Base-by-base conservation (phyloP, 306 rosid genomes). In the Cicer pinnatifidum region DNA sequence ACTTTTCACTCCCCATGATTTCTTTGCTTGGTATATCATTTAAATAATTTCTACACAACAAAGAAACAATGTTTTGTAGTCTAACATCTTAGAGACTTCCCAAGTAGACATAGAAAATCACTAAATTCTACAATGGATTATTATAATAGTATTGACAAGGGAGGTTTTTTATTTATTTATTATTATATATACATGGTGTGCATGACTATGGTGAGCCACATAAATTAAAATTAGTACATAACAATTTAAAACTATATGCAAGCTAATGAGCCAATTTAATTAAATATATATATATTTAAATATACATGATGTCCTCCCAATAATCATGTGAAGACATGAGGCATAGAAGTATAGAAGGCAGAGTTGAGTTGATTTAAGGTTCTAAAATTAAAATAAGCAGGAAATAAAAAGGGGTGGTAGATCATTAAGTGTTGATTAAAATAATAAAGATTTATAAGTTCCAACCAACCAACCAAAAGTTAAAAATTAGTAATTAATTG, bases 391-490 rank as follows among this genome's bases (percentile, higher is more conserved):
- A 72, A 76, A 72, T 60, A 84, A 72, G 13, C 1, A 58, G 4
- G 20, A 70, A 57, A 38, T 37, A 47, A 9, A 40, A 2, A 47
- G 40, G 60, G 64, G 66, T 80, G 69, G 73, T 19, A 63, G 57
- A 77, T 73, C 33, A 78, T 78, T 68, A 58, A 71, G 68, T 28
- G 6, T 15, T 68, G 12, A 56, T 41, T 72, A 80, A 75, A 81
- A 77, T 69, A 77, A 85, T 67, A 38, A 38, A 59, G 65, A 11
- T 82, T 76, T 76, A 48, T 48, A 82, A 47, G 79, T 72, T 82
- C 84, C 76, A 80, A 80, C 84, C 81, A 80, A 85, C 83, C 81
- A 80, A 85, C 83, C 72, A 54, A 53, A 62, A 60, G 78, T 57
- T 73, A 10, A 54, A 60, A 72, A 80, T 1, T 70, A 78, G 69